Conservation (phyloP, 306 rosid genomes). For the Vachellia collinsii region DNA sequence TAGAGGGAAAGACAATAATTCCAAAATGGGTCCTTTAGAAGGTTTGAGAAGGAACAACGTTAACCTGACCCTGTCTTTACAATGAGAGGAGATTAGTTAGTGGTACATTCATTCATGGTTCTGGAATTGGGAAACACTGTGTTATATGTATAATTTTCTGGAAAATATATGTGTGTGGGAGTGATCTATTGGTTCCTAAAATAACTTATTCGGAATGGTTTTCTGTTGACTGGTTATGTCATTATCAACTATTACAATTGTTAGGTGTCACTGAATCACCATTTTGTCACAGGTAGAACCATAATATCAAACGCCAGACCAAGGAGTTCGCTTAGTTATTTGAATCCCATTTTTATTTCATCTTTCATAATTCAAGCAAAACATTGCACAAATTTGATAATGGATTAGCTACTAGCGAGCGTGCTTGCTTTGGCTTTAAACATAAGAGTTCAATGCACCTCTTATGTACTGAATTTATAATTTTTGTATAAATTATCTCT, state of each 20-base stretch:
- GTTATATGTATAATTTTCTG: neutral
- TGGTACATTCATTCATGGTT: neutral
- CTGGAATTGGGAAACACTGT: neutral
- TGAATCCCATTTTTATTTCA: neutral
- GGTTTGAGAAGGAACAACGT: constrained; percentile 36
- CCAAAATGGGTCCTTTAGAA: constrained; percentile 15
- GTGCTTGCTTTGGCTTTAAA: too few relatives aligned
- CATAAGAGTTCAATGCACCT: too few relatives aligned
- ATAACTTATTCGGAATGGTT: neutral
- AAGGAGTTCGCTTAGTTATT: neutral
- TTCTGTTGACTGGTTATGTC: neutral
- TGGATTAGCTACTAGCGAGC: neutral
- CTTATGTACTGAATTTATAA: too few relatives aligned
- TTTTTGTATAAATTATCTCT: too few relatives aligned
- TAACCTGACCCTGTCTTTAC: neutral
- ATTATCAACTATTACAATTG: neutral
- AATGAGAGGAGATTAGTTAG: neutral
- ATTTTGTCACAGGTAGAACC: neutral
- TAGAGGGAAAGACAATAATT: neutral
- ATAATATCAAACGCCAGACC: neutral
- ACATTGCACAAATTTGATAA: neutral
- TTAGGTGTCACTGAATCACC: neutral
- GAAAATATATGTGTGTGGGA: neutral
- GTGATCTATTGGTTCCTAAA: neutral
- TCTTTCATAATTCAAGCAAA: neutral